Conservation (phyloP, 176 grass and related monocot species). For the Carex pumila region DNA sequence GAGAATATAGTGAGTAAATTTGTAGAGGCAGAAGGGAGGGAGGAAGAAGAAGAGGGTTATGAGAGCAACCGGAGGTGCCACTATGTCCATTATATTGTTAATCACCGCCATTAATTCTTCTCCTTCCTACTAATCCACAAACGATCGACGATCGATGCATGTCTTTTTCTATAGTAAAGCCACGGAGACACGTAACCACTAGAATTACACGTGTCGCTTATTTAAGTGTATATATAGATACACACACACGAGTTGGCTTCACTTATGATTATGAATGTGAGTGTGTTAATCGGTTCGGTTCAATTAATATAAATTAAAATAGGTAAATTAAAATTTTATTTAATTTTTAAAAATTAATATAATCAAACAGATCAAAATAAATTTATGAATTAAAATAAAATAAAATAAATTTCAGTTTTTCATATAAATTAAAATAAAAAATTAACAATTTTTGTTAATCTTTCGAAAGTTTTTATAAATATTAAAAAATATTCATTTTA, state of each 20-base stretch:
- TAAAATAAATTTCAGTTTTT: no score
- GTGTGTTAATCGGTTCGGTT: no score
- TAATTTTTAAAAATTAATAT: no score
- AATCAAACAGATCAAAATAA: no score
- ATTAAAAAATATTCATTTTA: no score
- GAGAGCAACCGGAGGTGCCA: constrained; percentile 31
- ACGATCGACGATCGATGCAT: accelerated
- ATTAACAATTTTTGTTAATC: no score
- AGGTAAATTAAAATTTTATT: no score
- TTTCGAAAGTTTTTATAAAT: no score
- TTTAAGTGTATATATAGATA: background rate
- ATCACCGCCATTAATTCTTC: background rate
- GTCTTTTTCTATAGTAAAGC: accelerated
- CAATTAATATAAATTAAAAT: no score
- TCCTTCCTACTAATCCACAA: background rate
- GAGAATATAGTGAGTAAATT: constrained; percentile 38
- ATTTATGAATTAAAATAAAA: no score
- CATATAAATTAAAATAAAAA: no score
- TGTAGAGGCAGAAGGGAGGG: constrained; percentile 63
- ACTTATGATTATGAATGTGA: no score
- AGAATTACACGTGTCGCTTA: background rate
- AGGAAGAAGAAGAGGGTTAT: constrained; percentile 47
- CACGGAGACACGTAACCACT: background rate
- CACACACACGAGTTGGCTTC: background rate
- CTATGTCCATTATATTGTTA: constrained; percentile 23